Evolutionary conservation across 1,284 basidiomycete species (phyloP).

Genomic region (Phylloboletellus chloephorus): DNA sequence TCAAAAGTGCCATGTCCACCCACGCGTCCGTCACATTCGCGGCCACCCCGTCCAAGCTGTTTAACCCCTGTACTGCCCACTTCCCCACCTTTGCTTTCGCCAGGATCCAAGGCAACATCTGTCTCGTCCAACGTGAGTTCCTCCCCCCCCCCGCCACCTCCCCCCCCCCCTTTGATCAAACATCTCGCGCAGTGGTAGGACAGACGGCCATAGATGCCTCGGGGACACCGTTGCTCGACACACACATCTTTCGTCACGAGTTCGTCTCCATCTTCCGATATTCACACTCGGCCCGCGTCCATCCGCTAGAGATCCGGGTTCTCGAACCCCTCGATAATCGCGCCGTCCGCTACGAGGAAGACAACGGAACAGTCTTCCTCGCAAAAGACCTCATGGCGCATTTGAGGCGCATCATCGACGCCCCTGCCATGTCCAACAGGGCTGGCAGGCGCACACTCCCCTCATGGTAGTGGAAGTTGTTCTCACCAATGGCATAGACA

Average conservation of each 20-base stretch:
- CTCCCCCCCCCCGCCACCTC: too few species aligned
- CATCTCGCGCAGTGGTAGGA: constrained; percentile 14
- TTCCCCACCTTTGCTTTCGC: constrained; percentile 43
- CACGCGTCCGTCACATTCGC: constrained; percentile 26
- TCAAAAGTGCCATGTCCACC: constrained; percentile 9
- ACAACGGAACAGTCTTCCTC: constrained; percentile 58
- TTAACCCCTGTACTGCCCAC: constrained; percentile 11
- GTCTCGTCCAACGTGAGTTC: constrained; percentile 45
- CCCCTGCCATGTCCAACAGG: constrained; percentile 15
- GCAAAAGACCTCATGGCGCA: constrained; percentile 52
- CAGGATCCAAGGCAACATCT: constrained; percentile 39
- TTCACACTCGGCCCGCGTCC: constrained; percentile 39
- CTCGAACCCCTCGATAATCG: constrained; percentile 49
- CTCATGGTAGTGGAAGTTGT: constrained; percentile 14
- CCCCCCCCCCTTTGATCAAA: not conserved
- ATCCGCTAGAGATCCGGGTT: constrained; percentile 50
- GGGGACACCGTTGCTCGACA: constrained; percentile 15
- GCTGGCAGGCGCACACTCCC: constrained; percentile 4
- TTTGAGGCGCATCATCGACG: constrained; percentile 40
- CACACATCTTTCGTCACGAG: constrained; percentile 48
- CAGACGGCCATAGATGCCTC: constrained; percentile 15
- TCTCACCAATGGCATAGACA: not conserved
- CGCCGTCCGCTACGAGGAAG: constrained; percentile 52
- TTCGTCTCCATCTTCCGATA: constrained; percentile 57
- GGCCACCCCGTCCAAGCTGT: constrained; percentile 11